Evolutionary conservation across 2,329 filamentous ascomycete genomes (phyloP).

Genomic region (Alternaria alternata): DNA sequence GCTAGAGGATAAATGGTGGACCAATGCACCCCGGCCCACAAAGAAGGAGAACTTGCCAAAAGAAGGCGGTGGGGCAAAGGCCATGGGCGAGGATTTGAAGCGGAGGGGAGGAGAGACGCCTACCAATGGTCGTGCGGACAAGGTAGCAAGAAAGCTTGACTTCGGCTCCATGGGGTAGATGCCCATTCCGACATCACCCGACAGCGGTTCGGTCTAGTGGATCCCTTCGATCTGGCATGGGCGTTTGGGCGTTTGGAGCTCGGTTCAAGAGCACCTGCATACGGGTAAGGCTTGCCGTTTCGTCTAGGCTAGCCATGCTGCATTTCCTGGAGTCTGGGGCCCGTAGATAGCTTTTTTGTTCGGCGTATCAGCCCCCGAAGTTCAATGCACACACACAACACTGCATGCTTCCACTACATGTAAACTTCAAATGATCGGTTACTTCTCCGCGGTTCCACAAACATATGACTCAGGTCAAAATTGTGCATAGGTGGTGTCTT

Average conservation of each 20-base stretch:
- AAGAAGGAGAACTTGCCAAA: constrained; percentile 85
- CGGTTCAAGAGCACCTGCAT: constrained; percentile 6
- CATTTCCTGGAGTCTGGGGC: constrained; percentile 19
- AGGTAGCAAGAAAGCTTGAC: constrained; percentile 78
- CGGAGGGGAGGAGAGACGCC: constrained; percentile 72
- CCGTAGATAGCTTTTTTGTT: not conserved
- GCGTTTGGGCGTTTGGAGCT: constrained; percentile 11
- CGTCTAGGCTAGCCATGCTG: constrained; percentile 18
- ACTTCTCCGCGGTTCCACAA: not conserved
- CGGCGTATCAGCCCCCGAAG: not conserved
- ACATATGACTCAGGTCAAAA: not conserved
- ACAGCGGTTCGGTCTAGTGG: not conserved
- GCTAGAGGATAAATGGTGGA: constrained; percentile 87
- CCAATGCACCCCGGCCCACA: constrained; percentile 81
- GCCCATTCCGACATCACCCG: not conserved
- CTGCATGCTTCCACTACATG: not conserved
- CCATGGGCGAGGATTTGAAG: constrained; percentile 83
- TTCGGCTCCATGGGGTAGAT: constrained; percentile 35
- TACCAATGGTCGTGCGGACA: constrained; percentile 67
- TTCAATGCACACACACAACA: not conserved
- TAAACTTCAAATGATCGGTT: not conserved
- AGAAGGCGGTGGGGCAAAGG: constrained; percentile 70
- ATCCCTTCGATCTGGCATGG: constrained; percentile 1
- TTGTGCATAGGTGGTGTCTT: not conserved
- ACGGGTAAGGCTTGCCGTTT: constrained; percentile 7